Evolutionary conservation across 805 yeast species (phyloP).

Genomic region (Wickerhamiella hasegawae): DNA sequence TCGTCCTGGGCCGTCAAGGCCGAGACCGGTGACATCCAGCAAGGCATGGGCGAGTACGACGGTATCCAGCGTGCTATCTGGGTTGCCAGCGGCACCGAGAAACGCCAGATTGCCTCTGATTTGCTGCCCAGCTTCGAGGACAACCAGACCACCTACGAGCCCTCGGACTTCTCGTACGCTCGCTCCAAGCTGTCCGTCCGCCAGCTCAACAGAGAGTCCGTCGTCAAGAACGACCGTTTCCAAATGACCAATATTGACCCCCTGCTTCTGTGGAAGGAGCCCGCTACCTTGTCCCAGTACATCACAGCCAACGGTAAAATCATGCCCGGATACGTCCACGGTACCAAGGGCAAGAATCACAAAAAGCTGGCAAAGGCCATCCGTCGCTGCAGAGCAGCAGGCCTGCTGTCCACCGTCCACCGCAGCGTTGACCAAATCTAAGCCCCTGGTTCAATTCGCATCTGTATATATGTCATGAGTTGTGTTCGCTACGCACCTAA

Average conservation of each 20-base stretch:
- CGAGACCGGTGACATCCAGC: background rate
- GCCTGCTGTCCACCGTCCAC: slow-evolving; percentile 63
- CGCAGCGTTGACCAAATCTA: slow-evolving; percentile 2
- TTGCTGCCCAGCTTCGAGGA: slow-evolving; percentile 27
- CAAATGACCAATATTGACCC: too few species aligned
- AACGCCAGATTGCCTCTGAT: slow-evolving; percentile 5
- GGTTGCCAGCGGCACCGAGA: background rate
- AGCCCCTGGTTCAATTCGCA: background rate
- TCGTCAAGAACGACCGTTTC: too few species aligned
- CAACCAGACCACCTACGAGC: slow-evolving; percentile 49
- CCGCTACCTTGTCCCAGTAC: slow-evolving; percentile 49
- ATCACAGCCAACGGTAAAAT: slow-evolving; percentile 63
- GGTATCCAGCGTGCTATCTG: background rate
- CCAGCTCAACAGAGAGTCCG: too few species aligned
- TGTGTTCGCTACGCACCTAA: too few species aligned
- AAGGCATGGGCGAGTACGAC: background rate
- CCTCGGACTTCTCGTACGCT: slow-evolving; percentile 63
- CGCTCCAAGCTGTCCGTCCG: too few species aligned
- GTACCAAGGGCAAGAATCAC: slow-evolving; percentile 51
- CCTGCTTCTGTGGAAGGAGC: slow-evolving; percentile 52
- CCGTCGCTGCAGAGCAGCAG: slow-evolving; percentile 65
- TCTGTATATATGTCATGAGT: too few species aligned
- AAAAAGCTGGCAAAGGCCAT: slow-evolving; percentile 58
- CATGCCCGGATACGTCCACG: slow-evolving; percentile 53
- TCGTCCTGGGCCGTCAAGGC: background rate